Conservation (phyloP, 176 grass and related monocot species). For the Alopecurus myosuroides region DNA sequence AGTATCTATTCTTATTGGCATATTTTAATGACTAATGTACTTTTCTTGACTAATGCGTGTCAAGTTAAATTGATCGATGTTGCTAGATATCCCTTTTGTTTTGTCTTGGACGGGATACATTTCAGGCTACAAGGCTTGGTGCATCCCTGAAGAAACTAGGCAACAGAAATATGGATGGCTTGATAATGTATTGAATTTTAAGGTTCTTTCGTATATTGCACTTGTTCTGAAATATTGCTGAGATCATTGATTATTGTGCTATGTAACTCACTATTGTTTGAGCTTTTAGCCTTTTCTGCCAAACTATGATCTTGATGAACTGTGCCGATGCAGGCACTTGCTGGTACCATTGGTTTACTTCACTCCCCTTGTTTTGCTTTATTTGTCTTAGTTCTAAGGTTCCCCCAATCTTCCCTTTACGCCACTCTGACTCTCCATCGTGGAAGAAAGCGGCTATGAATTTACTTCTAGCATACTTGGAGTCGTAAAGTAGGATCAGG, state of each 20-base stretch:
- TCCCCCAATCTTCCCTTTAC: too few relatives aligned
- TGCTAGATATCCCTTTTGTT: neutral
- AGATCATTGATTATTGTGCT: neutral
- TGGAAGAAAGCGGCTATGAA: too few relatives aligned
- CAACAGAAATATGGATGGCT: neutral
- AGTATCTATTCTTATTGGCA: neutral
- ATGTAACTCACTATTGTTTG: too few relatives aligned
- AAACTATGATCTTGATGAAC: too few relatives aligned
- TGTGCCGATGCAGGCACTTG: too few relatives aligned
- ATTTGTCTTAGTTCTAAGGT: too few relatives aligned
- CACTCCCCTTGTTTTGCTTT: too few relatives aligned
- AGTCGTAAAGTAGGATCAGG: too few relatives aligned
- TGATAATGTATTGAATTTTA: neutral
- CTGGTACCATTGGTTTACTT: too few relatives aligned
- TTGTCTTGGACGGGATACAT: neutral
- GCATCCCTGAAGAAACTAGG: neutral
- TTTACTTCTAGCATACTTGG: too few relatives aligned
- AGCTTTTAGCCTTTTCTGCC: too few relatives aligned
- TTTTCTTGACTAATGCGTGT: neutral
- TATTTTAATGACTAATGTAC: neutral
- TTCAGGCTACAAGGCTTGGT: neutral
- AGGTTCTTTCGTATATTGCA: neutral
- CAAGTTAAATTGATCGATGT: neutral
- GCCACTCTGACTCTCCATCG: too few relatives aligned
- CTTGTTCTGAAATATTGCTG: neutral